Conservation (phyloP, 2,329 filamentous ascomycete genomes). For the Penicillium freii region DNA sequence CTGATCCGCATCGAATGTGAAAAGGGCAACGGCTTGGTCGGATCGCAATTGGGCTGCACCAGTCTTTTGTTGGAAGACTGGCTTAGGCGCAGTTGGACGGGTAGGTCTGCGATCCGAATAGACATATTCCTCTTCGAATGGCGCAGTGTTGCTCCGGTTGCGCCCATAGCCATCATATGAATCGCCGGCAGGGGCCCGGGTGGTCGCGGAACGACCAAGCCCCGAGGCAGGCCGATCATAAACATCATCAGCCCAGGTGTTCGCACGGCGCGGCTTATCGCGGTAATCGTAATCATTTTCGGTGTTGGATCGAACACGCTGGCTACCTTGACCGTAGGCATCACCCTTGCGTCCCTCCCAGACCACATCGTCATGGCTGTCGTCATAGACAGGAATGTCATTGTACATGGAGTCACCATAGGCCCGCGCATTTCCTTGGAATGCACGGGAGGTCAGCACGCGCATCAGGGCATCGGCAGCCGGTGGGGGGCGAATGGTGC, state of each 20-base stretch:
- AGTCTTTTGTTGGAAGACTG: conserved; percentile 63
- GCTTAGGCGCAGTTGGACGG: conserved; percentile 84
- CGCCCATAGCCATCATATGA: conserved; percentile 32
- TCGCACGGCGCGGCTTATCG: conserved; percentile 50
- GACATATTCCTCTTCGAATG: conserved; percentile 50
- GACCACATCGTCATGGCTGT: conserved; percentile 74
- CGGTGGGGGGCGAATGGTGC: conserved; percentile 72
- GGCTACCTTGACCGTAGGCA: conserved; percentile 66
- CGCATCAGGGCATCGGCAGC: conserved; percentile 81
- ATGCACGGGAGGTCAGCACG: conserved; percentile 80
- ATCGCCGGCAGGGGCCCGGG: conserved; percentile 30
- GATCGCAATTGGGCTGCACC: conserved; percentile 39
- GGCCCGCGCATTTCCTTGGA: conserved; percentile 62
- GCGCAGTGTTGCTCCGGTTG: conserved; percentile 40
- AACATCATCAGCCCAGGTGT: conserved; percentile 51
- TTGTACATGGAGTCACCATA: conserved; percentile 78
- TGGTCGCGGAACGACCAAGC: conserved; percentile 36
- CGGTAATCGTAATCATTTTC: conserved; percentile 56
- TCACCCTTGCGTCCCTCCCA: conserved; percentile 75
- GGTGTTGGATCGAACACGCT: conserved; percentile 55
- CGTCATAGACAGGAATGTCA: conserved; percentile 85
- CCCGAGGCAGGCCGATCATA: conserved; percentile 45
- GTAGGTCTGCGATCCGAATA: conserved; percentile 65
- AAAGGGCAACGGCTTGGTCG: conserved; percentile 87
- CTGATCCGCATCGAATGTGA: conserved; percentile 92